Percentiles rank a stretch among this genome's conserved stretches.
phyloP scores from a whole-genome alignment of 371 early-diverging fungal genomes.

The Lichtheimia ramosa region DNA sequence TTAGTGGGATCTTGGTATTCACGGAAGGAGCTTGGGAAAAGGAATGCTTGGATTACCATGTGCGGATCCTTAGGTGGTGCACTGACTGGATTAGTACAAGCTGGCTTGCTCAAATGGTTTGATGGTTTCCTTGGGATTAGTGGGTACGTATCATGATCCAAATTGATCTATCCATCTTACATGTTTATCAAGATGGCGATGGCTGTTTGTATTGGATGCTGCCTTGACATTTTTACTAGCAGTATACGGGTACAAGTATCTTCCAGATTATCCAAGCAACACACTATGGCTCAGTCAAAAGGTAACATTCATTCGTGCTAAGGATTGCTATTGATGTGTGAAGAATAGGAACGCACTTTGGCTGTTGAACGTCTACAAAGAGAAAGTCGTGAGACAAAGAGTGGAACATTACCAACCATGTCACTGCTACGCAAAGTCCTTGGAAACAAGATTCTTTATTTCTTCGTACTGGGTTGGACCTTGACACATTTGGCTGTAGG shows the following conservation, averaged over 20 bases:
- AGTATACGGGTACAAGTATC: constrained; percentile 24
- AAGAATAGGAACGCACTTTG: too few relatives aligned
- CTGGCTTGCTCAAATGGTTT: constrained; percentile 43
- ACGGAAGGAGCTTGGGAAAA: constrained; percentile 42
- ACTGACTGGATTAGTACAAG: constrained; percentile 46
- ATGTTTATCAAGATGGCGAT: constrained; percentile 36
- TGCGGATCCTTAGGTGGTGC: constrained; percentile 44
- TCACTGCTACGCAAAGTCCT: background rate
- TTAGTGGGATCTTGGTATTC: constrained; percentile 53
- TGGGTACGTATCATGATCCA: constrained; percentile 26
- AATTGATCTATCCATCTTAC: background rate
- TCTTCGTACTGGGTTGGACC: constrained; percentile 43
- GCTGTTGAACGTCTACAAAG: too few relatives aligned
- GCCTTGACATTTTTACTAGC: constrained; percentile 31
- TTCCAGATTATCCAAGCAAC: constrained; percentile 48
- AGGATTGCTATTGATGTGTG: too few relatives aligned
- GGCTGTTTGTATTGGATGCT: constrained; percentile 50
- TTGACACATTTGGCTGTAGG: constrained; percentile 35
- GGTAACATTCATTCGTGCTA: too few relatives aligned
- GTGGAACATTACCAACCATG: too few relatives aligned
- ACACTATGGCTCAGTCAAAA: constrained; percentile 37
- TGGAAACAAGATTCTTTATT: constrained; percentile 28
- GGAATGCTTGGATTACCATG: constrained; percentile 38
- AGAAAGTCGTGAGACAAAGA: too few relatives aligned
- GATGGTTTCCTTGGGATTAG: constrained; percentile 46